Evolutionary conservation across 495 filamentous ascomycete species (phyloP).

Genomic region (Aspergillus hancockii): DNA sequence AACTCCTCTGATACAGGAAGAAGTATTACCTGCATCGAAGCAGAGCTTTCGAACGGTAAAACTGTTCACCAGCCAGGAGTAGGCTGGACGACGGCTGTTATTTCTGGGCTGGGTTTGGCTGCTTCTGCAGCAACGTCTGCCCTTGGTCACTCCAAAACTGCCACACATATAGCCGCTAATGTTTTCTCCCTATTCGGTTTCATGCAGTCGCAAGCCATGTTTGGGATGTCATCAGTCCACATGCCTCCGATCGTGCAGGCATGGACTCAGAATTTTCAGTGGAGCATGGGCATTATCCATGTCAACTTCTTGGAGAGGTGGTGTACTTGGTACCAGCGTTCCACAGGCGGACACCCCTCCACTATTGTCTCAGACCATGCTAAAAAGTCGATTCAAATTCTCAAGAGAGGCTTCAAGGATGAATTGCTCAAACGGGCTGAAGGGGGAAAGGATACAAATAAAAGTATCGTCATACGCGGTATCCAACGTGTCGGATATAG

Average conservation of each 20-base stretch:
- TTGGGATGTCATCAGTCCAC: conserved; percentile 78
- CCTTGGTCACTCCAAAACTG: conserved; percentile 88
- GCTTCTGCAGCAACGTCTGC: conserved; percentile 78
- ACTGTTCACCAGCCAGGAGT: conserved; percentile 86
- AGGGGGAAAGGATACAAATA: conserved; percentile 44
- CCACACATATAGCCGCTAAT: conserved; percentile 89
- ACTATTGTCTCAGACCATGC: conserved; percentile 70
- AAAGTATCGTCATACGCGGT: conserved; percentile 68
- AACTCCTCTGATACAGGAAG: conserved; percentile 59
- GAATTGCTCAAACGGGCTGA: conserved; percentile 45
- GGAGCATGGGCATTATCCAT: conserved; percentile 94
- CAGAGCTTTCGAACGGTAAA: conserved; percentile 84
- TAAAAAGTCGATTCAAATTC: conserved; percentile 53
- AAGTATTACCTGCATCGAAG: conserved; percentile 83
- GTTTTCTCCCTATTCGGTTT: conserved; percentile 88
- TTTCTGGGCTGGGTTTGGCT: conserved; percentile 77
- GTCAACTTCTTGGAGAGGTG: conserved; percentile 83
- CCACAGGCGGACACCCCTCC: conserved; percentile 85
- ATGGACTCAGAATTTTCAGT: conserved; percentile 98
- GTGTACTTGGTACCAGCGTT: conserved; percentile 91
- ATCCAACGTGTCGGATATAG: conserved; percentile 88
- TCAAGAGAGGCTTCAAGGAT: conserved; percentile 23
- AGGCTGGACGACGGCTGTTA: conserved; percentile 85
- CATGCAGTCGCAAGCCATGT: conserved; percentile 93
- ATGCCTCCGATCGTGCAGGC: conserved; percentile 86